Percentiles rank a stretch among this genome's conserved stretches.
These are phyloP conservation scores for sorghum (Sorghum bicolor) DNA, from an alignment of 176 grass and related monocot species.

Conservation along the genomic window Sorghum_bicolor_NCBIv3 NC_012871.2:77170501-77171000, in stretches of 20 bases:
- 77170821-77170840: constrained; percentile 36
- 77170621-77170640: constrained; percentile 50
- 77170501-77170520: constrained; percentile 80
- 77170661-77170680: constrained; percentile 58
- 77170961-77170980: constrained; percentile 46
- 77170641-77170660: constrained; percentile 67
- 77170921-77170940: constrained; percentile 89
- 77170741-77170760: not conserved
- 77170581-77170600: constrained; percentile 77
- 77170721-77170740: not conserved
- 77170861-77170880: constrained; percentile 52
- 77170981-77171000: constrained; percentile 2
- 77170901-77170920: constrained; percentile 96
- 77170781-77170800: not conserved
- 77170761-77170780: not conserved
- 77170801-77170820: not conserved
- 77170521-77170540: constrained; percentile 72
- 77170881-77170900: constrained; percentile 59
- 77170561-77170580: constrained; percentile 89
- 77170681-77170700: constrained; percentile 61
- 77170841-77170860: constrained; percentile 33
- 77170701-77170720: constrained; percentile 39
- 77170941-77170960: constrained; percentile 74
- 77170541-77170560: constrained; percentile 74
- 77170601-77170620: constrained; percentile 59